Percentiles rank a stretch among this genome's conserved stretches.
phyloP scores from a whole-genome alignment of 2,329 filamentous ascomycete species.

The Volutella citrinella region DNA sequence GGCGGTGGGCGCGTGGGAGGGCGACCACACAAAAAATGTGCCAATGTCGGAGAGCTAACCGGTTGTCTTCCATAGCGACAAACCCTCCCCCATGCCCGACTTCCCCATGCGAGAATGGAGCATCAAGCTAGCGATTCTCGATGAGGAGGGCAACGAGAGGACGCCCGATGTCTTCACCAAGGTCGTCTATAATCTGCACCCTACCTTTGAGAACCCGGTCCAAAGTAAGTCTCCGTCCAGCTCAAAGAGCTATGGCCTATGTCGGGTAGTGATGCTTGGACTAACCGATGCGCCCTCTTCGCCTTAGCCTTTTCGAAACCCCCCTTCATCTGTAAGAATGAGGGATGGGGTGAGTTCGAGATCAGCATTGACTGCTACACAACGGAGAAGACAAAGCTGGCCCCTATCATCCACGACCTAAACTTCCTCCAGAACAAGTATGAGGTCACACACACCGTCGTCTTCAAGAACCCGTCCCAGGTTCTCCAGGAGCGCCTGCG shows the following conservation, averaged over 20 bases:
- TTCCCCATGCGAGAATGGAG: constrained; percentile 94
- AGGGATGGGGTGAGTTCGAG: constrained; percentile 99
- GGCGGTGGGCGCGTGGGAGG: too few relatives aligned
- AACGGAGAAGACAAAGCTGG: constrained; percentile 82
- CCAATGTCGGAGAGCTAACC: too few relatives aligned
- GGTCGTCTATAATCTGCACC: constrained; percentile 88
- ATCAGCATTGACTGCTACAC: constrained; percentile 82
- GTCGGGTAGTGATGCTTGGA: too few relatives aligned
- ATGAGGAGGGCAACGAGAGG: constrained; percentile 81
- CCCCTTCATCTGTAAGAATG: constrained; percentile 86
- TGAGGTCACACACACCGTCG: constrained; percentile 75
- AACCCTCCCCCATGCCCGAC: constrained; percentile 76
- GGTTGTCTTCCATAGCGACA: constrained; percentile 48
- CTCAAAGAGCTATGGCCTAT: too few relatives aligned
- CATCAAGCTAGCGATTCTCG: constrained; percentile 79
- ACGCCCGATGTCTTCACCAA: constrained; percentile 86
- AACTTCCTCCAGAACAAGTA: constrained; percentile 84
- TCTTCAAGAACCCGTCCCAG: constrained; percentile 90
- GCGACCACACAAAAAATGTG: too few relatives aligned
- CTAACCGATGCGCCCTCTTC: too few relatives aligned
- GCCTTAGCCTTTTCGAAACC: constrained; percentile 74
- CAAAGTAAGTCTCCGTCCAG: constrained; percentile 88
- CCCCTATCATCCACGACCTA: constrained; percentile 75
- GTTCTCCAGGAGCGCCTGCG: constrained; percentile 75
- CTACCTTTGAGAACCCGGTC: constrained; percentile 81